Percentiles rank a stretch among this genome's conserved stretches.
Conservation (phyloP, 2,329 filamentous ascomycete genomes). For the Ciborinia camelliae region DNA sequence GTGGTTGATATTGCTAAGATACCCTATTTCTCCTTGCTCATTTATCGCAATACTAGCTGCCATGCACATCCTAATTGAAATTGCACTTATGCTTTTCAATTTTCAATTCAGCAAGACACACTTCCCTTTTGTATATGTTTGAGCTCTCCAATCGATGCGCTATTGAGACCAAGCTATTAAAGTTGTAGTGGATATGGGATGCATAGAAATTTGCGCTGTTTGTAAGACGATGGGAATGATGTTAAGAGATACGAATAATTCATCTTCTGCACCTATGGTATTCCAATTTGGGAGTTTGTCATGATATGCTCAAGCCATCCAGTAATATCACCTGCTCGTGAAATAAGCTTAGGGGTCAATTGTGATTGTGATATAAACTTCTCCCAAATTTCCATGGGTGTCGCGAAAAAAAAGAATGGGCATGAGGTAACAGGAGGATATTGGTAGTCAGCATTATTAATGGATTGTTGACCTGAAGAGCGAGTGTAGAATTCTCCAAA, state of each 20-base stretch:
- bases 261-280: background rate
- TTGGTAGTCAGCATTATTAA: background rate
- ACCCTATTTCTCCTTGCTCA: slow-evolving; percentile 9
- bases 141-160: background rate
- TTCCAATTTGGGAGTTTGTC: background rate
- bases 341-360: background rate
- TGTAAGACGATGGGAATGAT: background rate
- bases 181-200: background rate
- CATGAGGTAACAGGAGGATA: background rate
- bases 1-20: slow-evolving; percentile 1
- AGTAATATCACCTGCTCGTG: background rate
- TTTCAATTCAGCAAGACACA: background rate
- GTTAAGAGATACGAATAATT: too few species aligned
- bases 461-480: background rate
- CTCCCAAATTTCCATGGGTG: background rate
- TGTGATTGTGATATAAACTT: background rate
- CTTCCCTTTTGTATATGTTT: background rate
- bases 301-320: background rate
- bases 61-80: background rate
- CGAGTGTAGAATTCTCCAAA: background rate
- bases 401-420: background rate
- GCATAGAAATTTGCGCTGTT: background rate
- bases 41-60: slow-evolving; percentile 19
- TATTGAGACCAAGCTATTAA: background rate
- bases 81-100: background rate